These are phyloP conservation scores for Alternaria sp. DNA, from an alignment of 2,329 filamentous ascomycete genomes.

Conservation along the genomic window DNA sequence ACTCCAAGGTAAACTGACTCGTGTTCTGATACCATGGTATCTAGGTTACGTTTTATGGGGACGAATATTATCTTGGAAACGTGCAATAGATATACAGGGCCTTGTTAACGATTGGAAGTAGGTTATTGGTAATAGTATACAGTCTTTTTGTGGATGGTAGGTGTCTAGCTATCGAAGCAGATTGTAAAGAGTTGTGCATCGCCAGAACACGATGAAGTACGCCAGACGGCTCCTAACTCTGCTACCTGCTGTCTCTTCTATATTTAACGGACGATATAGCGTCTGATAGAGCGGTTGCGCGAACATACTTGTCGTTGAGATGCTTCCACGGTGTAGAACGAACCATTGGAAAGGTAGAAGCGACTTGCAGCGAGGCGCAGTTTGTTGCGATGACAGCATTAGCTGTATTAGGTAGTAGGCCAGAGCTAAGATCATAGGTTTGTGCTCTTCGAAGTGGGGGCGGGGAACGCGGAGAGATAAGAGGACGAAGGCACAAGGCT, in stretches of 20 bases:
- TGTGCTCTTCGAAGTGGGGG: neutral
- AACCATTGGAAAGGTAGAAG: neutral
- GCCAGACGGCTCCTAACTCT: neutral
- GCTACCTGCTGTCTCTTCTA: neutral
- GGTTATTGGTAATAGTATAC: neutral
- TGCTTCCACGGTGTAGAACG: neutral
- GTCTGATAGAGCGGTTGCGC: neutral
- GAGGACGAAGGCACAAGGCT: neutral
- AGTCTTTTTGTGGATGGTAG: neutral
- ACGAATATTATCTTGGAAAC: neutral
- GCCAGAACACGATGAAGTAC: neutral
- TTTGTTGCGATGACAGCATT: neutral
- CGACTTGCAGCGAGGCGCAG: neutral
- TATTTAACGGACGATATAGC: neutral
- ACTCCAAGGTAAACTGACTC: constrained; percentile 10
- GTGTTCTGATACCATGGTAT: neutral
- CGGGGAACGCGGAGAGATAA: neutral
- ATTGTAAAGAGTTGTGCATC: neutral
- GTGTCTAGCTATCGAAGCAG: neutral
- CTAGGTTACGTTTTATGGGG: neutral
- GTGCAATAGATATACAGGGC: neutral
- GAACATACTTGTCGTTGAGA: neutral
- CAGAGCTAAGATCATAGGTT: neutral
- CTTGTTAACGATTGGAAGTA: neutral
- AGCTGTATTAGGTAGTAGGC: neutral